Evolutionary conservation across 352 stramenopile species (phyloP).

Genomic region (Pythium utonaiense): DNA sequence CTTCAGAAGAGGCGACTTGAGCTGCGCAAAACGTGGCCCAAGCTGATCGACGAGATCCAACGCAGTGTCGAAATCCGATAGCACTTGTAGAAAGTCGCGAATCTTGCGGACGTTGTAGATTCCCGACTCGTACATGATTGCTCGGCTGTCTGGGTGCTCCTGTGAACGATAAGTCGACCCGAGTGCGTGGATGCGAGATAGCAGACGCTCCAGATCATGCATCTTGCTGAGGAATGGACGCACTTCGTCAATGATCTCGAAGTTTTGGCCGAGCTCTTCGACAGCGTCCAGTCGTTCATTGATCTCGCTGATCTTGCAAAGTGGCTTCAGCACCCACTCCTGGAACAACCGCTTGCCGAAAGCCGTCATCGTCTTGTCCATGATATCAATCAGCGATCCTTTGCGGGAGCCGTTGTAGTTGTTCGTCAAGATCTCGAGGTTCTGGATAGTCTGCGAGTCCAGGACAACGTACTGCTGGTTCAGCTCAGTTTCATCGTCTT

Average conservation of each 20-base stretch:
- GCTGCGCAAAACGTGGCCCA: conserved; percentile 57
- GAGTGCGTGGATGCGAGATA: conserved; percentile 96
- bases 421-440: conserved; percentile 94
- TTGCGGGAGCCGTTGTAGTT: conserved; percentile 87
- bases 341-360: conserved; percentile 95
- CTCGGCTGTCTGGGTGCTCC: conserved; percentile 94
- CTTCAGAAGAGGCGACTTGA: conserved; percentile 50
- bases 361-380: conserved; percentile 90
- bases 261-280: conserved; percentile 86
- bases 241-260: conserved; percentile 77
- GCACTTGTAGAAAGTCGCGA: conserved; percentile 85
- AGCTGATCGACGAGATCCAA: conserved; percentile 86
- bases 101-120: conserved; percentile 99
- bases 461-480: conserved; percentile 91
- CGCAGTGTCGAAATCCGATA: conserved; percentile 87
- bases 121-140: conserved; percentile 97
- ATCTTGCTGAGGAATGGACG: conserved; percentile 85
- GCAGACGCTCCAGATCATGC: conserved; percentile 95
- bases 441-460: conserved; percentile 96
- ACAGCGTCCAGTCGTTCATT: conserved; percentile 95
- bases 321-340: conserved; percentile 96
- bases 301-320: conserved; percentile 94
- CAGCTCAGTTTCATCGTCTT: conserved; percentile 39
- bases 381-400: conserved; percentile 90
- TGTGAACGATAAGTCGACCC: conserved; percentile 78